Percentiles rank a stretch among this genome's conserved stretches.
Evolutionary conservation across 768 basidiomycete genomes (phyloP).

Genomic region (Candolleomyces aberdarensis): DNA sequence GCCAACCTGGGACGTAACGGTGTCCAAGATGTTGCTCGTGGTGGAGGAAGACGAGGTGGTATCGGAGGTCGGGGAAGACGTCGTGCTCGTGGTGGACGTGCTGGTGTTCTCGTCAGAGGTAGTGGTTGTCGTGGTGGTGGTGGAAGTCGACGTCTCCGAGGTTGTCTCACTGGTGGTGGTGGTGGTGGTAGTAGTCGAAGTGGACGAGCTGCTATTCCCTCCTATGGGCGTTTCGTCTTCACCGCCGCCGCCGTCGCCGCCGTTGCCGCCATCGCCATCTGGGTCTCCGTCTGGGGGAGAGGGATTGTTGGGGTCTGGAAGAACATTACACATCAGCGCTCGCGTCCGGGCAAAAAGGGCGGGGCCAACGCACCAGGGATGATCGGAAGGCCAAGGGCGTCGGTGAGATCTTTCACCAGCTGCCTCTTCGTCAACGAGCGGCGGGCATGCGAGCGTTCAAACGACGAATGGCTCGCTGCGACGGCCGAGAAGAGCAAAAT

Average conservation of each 20-base stretch:
- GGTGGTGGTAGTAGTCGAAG: background rate
- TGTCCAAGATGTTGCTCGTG: background rate
- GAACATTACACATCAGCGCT: no score
- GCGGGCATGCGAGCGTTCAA: conserved; percentile 28
- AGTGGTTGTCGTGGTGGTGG: background rate
- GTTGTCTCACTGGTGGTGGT: background rate
- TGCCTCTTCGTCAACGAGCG: conserved; percentile 23
- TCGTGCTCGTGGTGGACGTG: background rate
- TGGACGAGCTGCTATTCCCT: background rate
- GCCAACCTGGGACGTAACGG: background rate
- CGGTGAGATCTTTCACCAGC: no score
- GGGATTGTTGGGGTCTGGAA: no score
- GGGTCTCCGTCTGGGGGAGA: no score
- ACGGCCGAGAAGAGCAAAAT: conserved; percentile 11
- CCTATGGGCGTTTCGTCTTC: background rate
- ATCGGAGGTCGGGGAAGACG: background rate
- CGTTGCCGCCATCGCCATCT: background rate
- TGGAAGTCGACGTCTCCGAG: background rate
- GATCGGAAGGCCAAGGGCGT: no score
- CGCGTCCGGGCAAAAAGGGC: no score
- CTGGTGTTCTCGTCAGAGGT: background rate
- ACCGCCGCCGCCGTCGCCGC: background rate
- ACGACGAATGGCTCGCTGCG: conserved; percentile 24
- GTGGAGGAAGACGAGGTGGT: background rate
- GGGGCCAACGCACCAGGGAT: no score